These are phyloP conservation scores for Trametes punicea DNA, from an alignment of 768 basidiomycete species.

Conservation along the genomic window DNA sequence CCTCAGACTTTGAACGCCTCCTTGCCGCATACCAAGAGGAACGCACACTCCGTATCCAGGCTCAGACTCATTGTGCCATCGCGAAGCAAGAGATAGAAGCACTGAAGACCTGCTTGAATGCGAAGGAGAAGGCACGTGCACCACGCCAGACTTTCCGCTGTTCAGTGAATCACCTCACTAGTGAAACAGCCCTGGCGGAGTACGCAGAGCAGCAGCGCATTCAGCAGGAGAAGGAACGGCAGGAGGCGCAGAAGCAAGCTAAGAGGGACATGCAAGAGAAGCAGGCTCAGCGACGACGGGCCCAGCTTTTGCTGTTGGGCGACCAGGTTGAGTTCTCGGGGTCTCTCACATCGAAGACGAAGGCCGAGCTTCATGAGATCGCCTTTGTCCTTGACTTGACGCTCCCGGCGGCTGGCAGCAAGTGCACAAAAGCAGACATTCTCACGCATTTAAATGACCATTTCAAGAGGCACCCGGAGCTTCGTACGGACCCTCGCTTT, in stretches of 20 bases:
- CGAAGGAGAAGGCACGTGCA: background rate
- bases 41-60: background rate
- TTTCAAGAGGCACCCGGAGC: background rate
- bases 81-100: background rate
- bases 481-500: background rate
- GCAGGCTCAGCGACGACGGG: background rate
- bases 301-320: background rate
- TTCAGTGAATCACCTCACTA: background rate
- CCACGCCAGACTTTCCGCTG: background rate
- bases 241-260: background rate
- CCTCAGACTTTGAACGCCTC: no score
- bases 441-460: background rate
- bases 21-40: background rate
- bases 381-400: background rate
- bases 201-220: background rate
- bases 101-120: background rate
- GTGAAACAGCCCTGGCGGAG: background rate
- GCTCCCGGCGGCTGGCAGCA: background rate
- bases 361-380: background rate
- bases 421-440: background rate
- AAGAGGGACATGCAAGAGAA: background rate
- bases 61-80: background rate
- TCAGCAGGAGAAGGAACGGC: background rate
- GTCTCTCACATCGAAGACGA: background rate
- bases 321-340: background rate